Evolutionary conservation across 768 basidiomycete species (phyloP).

Genomic region (Lactarius deliciosus): DNA sequence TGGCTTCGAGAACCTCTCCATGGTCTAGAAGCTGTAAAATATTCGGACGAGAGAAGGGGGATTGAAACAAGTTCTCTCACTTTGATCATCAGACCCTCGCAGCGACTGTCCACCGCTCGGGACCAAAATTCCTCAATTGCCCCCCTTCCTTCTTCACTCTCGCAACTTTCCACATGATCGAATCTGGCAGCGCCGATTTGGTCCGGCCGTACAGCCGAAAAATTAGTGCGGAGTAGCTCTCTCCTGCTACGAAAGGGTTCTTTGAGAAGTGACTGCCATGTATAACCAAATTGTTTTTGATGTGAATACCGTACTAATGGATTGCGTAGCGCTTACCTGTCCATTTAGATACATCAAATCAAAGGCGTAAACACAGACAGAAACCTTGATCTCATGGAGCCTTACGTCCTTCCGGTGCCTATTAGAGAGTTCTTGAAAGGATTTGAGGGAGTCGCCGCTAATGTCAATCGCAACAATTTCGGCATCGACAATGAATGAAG

Average conservation of each 20-base stretch:
- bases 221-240: constrained; percentile 56
- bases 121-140: constrained; percentile 74
- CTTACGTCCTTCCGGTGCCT: constrained; percentile 82
- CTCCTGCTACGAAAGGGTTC: constrained; percentile 72
- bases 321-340: constrained; percentile 49
- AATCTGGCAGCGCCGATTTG: constrained; percentile 56
- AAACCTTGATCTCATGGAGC: constrained; percentile 68
- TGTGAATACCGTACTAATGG: constrained; percentile 13
- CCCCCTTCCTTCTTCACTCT: constrained; percentile 60
- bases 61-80: constrained; percentile 38
- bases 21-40: constrained; percentile 61
- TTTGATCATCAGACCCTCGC: constrained; percentile 96
- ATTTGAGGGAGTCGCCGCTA: constrained; percentile 56
- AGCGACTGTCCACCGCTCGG: constrained; percentile 68
- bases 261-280: constrained; percentile 59
- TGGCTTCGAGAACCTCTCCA: constrained; percentile 41
- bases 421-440: constrained; percentile 87
- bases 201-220: constrained; percentile 52
- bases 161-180: constrained; percentile 70
- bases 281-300: constrained; percentile 21
- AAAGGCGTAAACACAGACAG: constrained; percentile 84
- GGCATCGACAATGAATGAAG: constrained; percentile 79
- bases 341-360: constrained; percentile 87
- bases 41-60: constrained; percentile 22
- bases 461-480: constrained; percentile 85